Evolutionary conservation across 768 basidiomycete species (phyloP).

Genomic region (Tulasnella sp.): DNA sequence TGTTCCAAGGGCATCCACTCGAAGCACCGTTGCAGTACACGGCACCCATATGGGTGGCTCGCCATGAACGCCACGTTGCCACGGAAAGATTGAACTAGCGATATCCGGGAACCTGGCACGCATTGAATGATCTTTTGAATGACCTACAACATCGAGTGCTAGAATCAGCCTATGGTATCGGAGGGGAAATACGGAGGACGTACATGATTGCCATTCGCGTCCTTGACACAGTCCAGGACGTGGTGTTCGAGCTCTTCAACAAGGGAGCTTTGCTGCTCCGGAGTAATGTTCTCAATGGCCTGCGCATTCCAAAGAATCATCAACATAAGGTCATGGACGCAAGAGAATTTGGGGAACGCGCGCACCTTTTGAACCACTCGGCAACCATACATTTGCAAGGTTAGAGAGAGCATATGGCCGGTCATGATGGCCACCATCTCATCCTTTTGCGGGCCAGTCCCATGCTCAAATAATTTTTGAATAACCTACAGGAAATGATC

Average conservation of each 20-base stretch:
- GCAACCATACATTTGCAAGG: conserved; percentile 92
- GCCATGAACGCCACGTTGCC: conserved; percentile 73
- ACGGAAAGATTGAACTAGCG: conserved; percentile 63
- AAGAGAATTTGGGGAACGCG: not conserved
- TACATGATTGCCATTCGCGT: conserved; percentile 92
- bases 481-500: conserved; percentile 48
- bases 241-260: conserved; percentile 71
- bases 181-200: conserved; percentile 23
- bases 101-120: conserved; percentile 63
- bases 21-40: conserved; percentile 87
- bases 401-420: conserved; percentile 61
- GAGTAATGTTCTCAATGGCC: conserved; percentile 73
- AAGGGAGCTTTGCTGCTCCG: conserved; percentile 66
- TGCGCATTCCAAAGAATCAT: conserved; percentile 27
- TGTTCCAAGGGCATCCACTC: conserved; percentile 67
- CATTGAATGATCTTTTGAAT: conserved; percentile 82
- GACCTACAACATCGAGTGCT: conserved; percentile 37
- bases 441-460: conserved; percentile 63
- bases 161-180: not conserved
- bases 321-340: not conserved
- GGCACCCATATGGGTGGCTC: conserved; percentile 86
- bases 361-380: conserved; percentile 85
- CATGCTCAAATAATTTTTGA: conserved; percentile 87
- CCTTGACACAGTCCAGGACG: conserved; percentile 77
- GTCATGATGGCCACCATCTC: conserved; percentile 64